Evolutionary conservation across 352 stramenopile species (phyloP).

Genomic region (Blastocystis sp.): DNA sequence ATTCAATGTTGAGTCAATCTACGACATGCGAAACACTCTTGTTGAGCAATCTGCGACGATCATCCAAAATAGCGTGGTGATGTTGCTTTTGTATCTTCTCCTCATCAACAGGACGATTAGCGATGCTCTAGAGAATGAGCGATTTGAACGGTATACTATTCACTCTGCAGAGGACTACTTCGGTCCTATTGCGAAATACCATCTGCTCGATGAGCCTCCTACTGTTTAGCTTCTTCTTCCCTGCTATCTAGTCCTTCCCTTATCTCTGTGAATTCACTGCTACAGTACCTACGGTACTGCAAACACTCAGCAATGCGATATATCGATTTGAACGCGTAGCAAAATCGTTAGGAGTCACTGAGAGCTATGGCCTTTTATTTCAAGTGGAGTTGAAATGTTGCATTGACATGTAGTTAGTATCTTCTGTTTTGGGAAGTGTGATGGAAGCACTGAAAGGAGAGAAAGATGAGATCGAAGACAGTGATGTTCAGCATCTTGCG

Average conservation of each 20-base stretch:
- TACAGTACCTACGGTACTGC: slow-evolving; percentile 29
- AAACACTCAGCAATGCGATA: not conserved
- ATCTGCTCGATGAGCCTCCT: slow-evolving; percentile 24
- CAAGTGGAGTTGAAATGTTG: not conserved
- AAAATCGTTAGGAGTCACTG: not conserved
- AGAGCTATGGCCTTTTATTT: not conserved
- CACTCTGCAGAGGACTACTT: slow-evolving; percentile 50
- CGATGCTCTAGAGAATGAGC: slow-evolving; percentile 50
- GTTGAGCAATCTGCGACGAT: slow-evolving; percentile 26
- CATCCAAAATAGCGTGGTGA: slow-evolving; percentile 9
- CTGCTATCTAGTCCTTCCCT: not conserved
- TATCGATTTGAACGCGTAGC: not conserved
- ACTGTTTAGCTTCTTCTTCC: not conserved
- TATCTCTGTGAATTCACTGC: slow-evolving; percentile 13
- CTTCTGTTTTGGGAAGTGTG: slow-evolving; percentile 2
- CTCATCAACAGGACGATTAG: not conserved
- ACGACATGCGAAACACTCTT: not conserved
- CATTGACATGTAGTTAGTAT: not conserved
- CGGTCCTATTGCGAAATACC: slow-evolving; percentile 20
- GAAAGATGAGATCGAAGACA: not conserved
- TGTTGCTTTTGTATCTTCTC: not conserved
- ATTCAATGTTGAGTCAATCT: slow-evolving; percentile 51
- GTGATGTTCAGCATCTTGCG: not conserved
- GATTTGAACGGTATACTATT: not conserved
- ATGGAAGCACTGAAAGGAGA: not conserved